phyloP scores from a whole-genome alignment of 768 basidiomycete genomes.

The Serendipita sp. region DNA sequence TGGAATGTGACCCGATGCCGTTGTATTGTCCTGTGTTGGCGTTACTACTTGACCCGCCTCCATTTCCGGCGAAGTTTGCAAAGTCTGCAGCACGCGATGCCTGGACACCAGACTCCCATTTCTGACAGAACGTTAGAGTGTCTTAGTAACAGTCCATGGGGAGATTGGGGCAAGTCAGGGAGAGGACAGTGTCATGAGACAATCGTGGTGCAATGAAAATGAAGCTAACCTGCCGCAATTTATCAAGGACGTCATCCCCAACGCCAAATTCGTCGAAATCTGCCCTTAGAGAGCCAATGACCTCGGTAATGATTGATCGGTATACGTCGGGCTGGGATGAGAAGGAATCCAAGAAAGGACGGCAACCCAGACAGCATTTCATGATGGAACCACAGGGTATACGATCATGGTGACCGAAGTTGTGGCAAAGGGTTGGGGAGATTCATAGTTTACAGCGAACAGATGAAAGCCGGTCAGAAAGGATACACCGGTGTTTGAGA shows the following conservation, averaged over 20 bases:
- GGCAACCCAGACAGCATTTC: too few relatives aligned
- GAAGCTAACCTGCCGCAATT: constrained; percentile 69
- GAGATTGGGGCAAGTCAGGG: neutral
- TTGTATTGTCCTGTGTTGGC: constrained; percentile 33
- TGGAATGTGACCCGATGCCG: constrained; percentile 7
- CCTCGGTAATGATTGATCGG: constrained; percentile 92
- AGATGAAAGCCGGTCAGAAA: too few relatives aligned
- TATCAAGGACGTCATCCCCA: constrained; percentile 73
- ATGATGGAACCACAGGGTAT: too few relatives aligned
- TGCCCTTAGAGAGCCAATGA: constrained; percentile 68
- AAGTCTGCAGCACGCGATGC: constrained; percentile 68
- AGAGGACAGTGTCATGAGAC: neutral
- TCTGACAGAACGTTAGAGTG: constrained; percentile 29
- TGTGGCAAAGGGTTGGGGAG: too few relatives aligned
- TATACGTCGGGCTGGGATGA: constrained; percentile 61
- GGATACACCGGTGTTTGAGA: too few relatives aligned
- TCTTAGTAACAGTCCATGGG: neutral
- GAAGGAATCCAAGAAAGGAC: too few relatives aligned
- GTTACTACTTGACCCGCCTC: neutral
- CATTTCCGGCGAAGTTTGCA: neutral
- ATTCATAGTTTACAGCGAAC: too few relatives aligned
- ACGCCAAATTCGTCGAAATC: constrained; percentile 98
- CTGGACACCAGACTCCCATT: constrained; percentile 93
- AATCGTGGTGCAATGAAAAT: constrained; percentile 12
- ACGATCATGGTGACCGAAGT: too few relatives aligned